These are phyloP conservation scores for Catharanthus roseus DNA, from an alignment of 257 asterid species.

Conservation along the genomic window DNA sequence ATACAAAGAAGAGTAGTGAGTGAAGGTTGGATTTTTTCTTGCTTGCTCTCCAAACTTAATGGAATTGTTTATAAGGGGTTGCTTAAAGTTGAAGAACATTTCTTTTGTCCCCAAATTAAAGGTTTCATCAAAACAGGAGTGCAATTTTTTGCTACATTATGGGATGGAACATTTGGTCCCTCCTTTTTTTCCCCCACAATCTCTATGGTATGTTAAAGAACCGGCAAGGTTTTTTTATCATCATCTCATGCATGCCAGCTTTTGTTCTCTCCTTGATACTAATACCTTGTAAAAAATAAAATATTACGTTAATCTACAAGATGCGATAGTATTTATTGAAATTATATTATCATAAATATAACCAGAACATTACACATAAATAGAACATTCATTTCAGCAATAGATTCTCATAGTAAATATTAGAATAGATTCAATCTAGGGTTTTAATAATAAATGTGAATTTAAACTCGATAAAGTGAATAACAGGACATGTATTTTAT, in stretches of 20 bases:
- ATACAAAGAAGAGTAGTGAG: too few relatives aligned
- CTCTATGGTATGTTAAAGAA: conserved; percentile 11
- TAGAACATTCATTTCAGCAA: too few relatives aligned
- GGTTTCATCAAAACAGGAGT: conserved; percentile 4
- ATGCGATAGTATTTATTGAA: too few relatives aligned
- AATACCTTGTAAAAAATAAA: neutral
- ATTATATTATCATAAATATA: too few relatives aligned
- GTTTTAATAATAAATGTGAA: too few relatives aligned
- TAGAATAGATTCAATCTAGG: too few relatives aligned
- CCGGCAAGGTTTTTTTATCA: conserved; percentile 9
- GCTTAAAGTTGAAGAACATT: conserved; percentile 23
- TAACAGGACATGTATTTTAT: too few relatives aligned
- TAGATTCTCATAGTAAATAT: too few relatives aligned
- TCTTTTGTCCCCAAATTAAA: conserved; percentile 2
- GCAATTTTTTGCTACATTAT: neutral
- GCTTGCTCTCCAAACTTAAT: conserved; percentile 7
- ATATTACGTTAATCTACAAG: too few relatives aligned
- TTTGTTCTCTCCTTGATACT: neutral
- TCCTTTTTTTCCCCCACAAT: neutral
- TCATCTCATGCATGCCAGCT: conserved; percentile 7
- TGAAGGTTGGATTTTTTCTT: neutral
- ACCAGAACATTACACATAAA: too few relatives aligned
- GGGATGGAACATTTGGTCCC: conserved; percentile 13
- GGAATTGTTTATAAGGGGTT: conserved; percentile 3
- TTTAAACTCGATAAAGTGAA: too few relatives aligned